phyloP scores from a whole-genome alignment of 768 basidiomycete species.

The Rubroboletus satanas region DNA sequence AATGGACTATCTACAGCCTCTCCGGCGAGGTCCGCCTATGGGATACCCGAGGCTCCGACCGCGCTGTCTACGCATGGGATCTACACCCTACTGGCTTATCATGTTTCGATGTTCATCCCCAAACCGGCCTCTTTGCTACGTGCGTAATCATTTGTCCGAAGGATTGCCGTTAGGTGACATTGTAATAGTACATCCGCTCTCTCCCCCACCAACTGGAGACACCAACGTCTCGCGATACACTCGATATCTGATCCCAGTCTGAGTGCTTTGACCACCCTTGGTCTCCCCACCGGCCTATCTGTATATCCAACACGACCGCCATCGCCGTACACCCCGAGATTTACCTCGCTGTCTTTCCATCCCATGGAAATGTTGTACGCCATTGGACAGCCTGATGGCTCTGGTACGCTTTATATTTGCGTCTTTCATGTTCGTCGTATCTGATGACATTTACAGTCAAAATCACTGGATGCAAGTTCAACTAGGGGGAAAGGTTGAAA shows the following conservation, averaged over 20 bases:
- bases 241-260: constrained; percentile 42
- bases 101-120: constrained; percentile 82
- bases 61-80: constrained; percentile 59
- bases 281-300: constrained; percentile 51
- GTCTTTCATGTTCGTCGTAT: not conserved
- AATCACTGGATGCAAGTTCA: constrained; percentile 56
- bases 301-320: constrained; percentile 54
- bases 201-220: constrained; percentile 56
- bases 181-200: constrained; percentile 54
- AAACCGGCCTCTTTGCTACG: constrained; percentile 82
- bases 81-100: constrained; percentile 70
- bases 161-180: constrained; percentile 4
- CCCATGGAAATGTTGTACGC: constrained; percentile 84
- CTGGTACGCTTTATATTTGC: constrained; percentile 34
- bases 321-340: constrained; percentile 57
- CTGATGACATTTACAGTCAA: constrained; percentile 39
- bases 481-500: constrained; percentile 6
- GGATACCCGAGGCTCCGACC: constrained; percentile 72
- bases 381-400: constrained; percentile 68
- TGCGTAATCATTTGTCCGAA: constrained; percentile 37
- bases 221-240: constrained; percentile 61
- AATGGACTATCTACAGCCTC: constrained; percentile 46
- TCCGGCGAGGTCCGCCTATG: constrained; percentile 90
- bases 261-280: constrained; percentile 39
- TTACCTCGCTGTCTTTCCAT: constrained; percentile 72